phyloP scores from a whole-genome alignment of 208 protist genomes.

The Acanthamoeba royreba region DNA sequence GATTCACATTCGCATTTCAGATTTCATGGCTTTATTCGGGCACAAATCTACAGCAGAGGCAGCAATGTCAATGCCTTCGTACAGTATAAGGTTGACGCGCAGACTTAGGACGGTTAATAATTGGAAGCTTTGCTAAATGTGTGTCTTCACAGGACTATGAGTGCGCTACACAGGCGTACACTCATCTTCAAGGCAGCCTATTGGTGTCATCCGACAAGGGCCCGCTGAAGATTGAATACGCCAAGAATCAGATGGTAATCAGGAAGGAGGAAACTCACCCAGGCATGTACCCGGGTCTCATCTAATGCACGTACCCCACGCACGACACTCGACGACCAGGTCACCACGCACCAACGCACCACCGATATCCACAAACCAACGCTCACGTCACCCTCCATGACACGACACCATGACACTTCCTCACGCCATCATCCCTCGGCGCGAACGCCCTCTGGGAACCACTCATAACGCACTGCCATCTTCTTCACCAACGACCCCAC shows the following conservation, averaged over 20 bases:
- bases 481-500: too few relatives aligned
- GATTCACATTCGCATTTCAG: neutral
- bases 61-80: neutral
- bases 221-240: conserved; percentile 16
- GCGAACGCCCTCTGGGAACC: too few relatives aligned
- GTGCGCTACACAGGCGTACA: neutral
- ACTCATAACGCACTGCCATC: too few relatives aligned
- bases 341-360: too few relatives aligned
- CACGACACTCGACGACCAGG: too few relatives aligned
- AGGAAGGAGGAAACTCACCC: conserved; percentile 18
- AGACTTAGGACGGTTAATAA: neutral
- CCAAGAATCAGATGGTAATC: conserved; percentile 26
- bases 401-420: too few relatives aligned
- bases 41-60: conserved; percentile 9
- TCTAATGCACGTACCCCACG: too few relatives aligned
- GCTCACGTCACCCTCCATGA: too few relatives aligned
- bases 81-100: neutral
- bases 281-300: too few relatives aligned
- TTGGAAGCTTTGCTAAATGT: too few relatives aligned
- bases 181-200: neutral
- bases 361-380: too few relatives aligned
- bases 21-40: neutral
- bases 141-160: neutral
- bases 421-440: too few relatives aligned
- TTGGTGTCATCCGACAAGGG: neutral